These are phyloP conservation scores for Agrocybe pediades DNA, from an alignment of 768 basidiomycete genomes.

Conservation along the genomic window DNA sequence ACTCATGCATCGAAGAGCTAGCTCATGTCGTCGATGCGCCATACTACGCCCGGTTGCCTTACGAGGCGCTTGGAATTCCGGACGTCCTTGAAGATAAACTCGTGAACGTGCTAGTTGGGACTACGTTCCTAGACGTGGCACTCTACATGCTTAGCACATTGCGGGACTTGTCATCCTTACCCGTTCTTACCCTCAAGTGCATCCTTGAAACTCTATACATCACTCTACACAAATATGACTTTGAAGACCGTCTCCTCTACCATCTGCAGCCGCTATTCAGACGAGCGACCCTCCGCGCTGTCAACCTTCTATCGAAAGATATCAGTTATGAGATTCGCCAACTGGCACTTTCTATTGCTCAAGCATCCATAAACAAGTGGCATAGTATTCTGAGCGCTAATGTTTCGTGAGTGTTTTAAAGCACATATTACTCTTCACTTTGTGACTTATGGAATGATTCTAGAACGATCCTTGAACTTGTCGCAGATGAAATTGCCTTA, in stretches of 20 bases:
- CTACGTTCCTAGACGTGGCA: slow-evolving; percentile 61
- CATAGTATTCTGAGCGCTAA: slow-evolving; percentile 52
- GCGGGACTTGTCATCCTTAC: slow-evolving; percentile 46
- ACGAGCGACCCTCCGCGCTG: slow-evolving; percentile 49
- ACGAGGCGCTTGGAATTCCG: slow-evolving; percentile 39
- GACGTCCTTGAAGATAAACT: slow-evolving; percentile 47
- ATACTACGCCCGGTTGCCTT: slow-evolving; percentile 45
- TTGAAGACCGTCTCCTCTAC: slow-evolving; percentile 53
- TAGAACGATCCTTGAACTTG: slow-evolving; percentile 57
- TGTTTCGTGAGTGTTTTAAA: slow-evolving; percentile 44
- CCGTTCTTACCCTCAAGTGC: slow-evolving; percentile 58
- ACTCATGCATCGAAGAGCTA: slow-evolving; percentile 62
- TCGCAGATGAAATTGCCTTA: slow-evolving; percentile 46
- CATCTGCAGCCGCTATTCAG: slow-evolving; percentile 57
- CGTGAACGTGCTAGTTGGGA: slow-evolving; percentile 55
- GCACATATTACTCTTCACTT: background rate
- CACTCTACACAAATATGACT: slow-evolving; percentile 74
- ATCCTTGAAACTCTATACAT: slow-evolving; percentile 66
- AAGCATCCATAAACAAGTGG: slow-evolving; percentile 66
- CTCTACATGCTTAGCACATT: slow-evolving; percentile 52
- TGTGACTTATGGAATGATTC: background rate
- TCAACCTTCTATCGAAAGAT: slow-evolving; percentile 53
- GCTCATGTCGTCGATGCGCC: slow-evolving; percentile 62
- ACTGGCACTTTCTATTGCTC: slow-evolving; percentile 59
- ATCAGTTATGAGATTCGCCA: slow-evolving; percentile 71